Evolutionary conservation across 495 filamentous ascomycete species (phyloP), one percentile per base, ranked within the genome.

Genomic region (Entonaema liquescens): DNA sequence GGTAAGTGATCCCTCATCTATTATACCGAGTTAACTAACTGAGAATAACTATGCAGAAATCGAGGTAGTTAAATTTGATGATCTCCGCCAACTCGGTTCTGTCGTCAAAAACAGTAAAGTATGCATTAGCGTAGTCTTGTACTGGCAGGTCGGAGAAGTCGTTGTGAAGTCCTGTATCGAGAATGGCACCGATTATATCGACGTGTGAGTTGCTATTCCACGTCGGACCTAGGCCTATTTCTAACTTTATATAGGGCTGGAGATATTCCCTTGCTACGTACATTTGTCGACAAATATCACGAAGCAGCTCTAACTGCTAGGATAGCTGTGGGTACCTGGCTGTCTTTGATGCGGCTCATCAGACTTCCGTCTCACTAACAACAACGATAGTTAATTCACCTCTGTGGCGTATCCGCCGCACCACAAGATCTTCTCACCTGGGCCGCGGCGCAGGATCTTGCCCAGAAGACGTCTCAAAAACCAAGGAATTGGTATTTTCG

Each of bases 181-280:
- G 25, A 90, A 87, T 75, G 91, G 92, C 8, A 95, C 92, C 13
- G 91, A 94, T 75, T 94, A 94, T 72, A 79, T 95, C 38, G 92
- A 95, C 79, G 85, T 85, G 71, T 71, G 53, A 42, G 71, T 47
- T 47, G 2, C 42, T 47, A 5, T 23, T 21, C 17, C 17, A 40
- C 17, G 1, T 23, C 5, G 12, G 2, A 12, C 2, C 6, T 44
- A 21, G 2, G 15, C 9, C 1, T 13, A 38, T 29, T 17, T 26
- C 49, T 53, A 38, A 68, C 23, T 9, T 58, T 42, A 2, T 44
- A 28, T 15, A 68, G 65, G 19, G 93, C 91, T 25, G 92, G 92
- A 28, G 92, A 94, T 74, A 85, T 87, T 1, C 88, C 90, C 2
- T 93, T 90, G 87, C 82, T 92, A 42, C 83, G 85, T 53, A 82